These are phyloP conservation scores for Pseudotsuga menziesii DNA, from an alignment of 75 land plant species.

Conservation along the genomic window DNA sequence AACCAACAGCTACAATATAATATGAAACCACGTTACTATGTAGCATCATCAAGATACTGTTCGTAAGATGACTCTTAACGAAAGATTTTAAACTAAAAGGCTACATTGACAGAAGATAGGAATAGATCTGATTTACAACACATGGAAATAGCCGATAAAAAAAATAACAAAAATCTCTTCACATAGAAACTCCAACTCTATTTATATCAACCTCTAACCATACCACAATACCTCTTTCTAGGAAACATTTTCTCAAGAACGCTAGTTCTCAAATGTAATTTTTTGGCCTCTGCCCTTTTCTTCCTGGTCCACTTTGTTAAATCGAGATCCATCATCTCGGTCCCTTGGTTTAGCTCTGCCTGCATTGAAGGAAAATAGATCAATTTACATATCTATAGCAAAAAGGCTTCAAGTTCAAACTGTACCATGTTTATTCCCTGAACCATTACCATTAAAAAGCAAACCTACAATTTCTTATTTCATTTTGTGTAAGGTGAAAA, in stretches of 20 bases:
- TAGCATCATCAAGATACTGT: background rate
- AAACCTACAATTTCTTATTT: background rate
- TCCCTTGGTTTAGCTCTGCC: constrained; percentile 3
- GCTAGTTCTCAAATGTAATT: background rate
- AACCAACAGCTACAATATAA: background rate
- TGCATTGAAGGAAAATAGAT: background rate
- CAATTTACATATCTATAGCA: background rate
- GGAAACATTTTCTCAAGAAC: background rate
- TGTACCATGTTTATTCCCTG: background rate
- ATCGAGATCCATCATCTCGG: constrained; percentile 6
- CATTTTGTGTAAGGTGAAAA: background rate
- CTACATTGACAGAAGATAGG: background rate
- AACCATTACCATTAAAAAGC: background rate
- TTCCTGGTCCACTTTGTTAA: background rate
- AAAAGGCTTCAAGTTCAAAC: background rate
- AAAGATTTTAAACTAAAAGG: background rate
- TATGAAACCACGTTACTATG: background rate
- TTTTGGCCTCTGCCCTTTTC: background rate
- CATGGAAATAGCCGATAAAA: background rate
- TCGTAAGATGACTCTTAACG: background rate
- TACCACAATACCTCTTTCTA: background rate
- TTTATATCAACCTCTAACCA: background rate
- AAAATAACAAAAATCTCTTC: background rate
- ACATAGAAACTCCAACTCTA: background rate
- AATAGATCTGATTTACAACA: background rate